Percentiles rank a stretch among this genome's conserved stretches.
phyloP scores from a whole-genome alignment of 805 yeast genomes.

The Torulaspora quercuum region DNA sequence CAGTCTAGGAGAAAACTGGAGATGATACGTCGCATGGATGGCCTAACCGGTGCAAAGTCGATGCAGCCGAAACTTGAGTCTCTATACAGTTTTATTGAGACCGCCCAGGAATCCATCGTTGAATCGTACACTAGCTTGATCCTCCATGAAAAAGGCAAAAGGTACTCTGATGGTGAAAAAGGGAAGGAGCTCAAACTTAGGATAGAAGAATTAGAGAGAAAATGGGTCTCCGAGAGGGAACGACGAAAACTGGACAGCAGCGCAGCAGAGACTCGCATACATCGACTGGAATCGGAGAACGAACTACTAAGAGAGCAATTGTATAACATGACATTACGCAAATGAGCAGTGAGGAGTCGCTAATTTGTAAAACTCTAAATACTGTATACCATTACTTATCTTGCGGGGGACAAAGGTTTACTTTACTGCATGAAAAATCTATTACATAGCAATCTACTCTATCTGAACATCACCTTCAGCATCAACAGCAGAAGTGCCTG shows the following conservation, averaged over 20 bases:
- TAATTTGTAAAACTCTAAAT: slow-evolving; percentile 5
- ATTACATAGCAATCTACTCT: slow-evolving; percentile 12
- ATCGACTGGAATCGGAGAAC: slow-evolving; percentile 56
- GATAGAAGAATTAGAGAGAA: slow-evolving; percentile 56
- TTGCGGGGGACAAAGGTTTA: too few relatives aligned
- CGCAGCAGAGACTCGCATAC: slow-evolving; percentile 50
- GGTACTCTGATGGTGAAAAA: slow-evolving; percentile 13
- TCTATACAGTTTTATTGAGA: slow-evolving; percentile 51
- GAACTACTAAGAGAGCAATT: slow-evolving; percentile 36
- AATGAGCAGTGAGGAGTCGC: slow-evolving; percentile 6
- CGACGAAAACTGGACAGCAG: slow-evolving; percentile 58
- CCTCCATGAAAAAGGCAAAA: slow-evolving; percentile 19
- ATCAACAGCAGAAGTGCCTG: slow-evolving; percentile 15
- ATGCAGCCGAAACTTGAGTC: slow-evolving; percentile 40
- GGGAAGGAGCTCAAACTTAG: slow-evolving; percentile 46
- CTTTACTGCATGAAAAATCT: slow-evolving; percentile 5
- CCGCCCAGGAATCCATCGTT: slow-evolving; percentile 58
- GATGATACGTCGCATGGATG: slow-evolving; percentile 32
- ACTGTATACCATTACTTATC: slow-evolving; percentile 5
- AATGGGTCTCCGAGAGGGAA: slow-evolving; percentile 72
- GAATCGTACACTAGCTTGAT: slow-evolving; percentile 47
- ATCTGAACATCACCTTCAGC: slow-evolving; percentile 27
- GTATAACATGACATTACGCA: slow-evolving; percentile 13
- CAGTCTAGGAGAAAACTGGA: slow-evolving; percentile 55
- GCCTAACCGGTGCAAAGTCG: slow-evolving; percentile 26